These are phyloP conservation scores for Daldinia vernicosa DNA, from an alignment of 495 filamentous ascomycete species.

Conservation along the genomic window DNA sequence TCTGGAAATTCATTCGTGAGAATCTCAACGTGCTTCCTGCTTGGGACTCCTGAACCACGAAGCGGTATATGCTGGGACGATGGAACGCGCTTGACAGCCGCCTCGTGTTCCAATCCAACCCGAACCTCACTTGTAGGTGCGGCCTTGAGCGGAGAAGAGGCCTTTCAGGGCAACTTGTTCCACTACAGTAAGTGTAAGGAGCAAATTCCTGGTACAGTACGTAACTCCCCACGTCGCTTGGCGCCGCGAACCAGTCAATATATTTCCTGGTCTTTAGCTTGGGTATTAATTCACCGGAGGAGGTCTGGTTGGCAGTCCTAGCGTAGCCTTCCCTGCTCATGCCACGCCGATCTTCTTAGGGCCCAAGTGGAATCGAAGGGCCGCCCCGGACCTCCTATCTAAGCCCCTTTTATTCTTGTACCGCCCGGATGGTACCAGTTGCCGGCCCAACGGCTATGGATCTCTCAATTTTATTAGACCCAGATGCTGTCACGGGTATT, in stretches of 20 bases:
- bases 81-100: slow-evolving; percentile 40
- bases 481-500: slow-evolving; percentile 9
- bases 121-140: slow-evolving; percentile 34
- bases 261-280: slow-evolving; percentile 41
- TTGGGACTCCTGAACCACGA: slow-evolving; percentile 33
- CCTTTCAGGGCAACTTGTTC: slow-evolving; percentile 40
- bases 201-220: slow-evolving; percentile 35
- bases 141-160: slow-evolving; percentile 35
- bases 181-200: slow-evolving; percentile 36
- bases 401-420: slow-evolving; percentile 36
- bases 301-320: slow-evolving; percentile 37
- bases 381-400: slow-evolving; percentile 40
- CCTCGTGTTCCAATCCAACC: slow-evolving; percentile 44
- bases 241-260: slow-evolving; percentile 36
- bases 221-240: slow-evolving; percentile 32
- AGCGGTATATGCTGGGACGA: slow-evolving; percentile 33
- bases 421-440: slow-evolving; percentile 37
- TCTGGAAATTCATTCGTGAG: slow-evolving; percentile 37
- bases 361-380: slow-evolving; percentile 39
- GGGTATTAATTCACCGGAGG: slow-evolving; percentile 42
- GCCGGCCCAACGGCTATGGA: slow-evolving; percentile 29
- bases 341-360: slow-evolving; percentile 41
- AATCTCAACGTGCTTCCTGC: slow-evolving; percentile 33
- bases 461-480: slow-evolving; percentile 29
- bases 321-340: slow-evolving; percentile 36